Conservation (phyloP, 169 alveolate genomes). For the Plasmodium ovale region DNA sequence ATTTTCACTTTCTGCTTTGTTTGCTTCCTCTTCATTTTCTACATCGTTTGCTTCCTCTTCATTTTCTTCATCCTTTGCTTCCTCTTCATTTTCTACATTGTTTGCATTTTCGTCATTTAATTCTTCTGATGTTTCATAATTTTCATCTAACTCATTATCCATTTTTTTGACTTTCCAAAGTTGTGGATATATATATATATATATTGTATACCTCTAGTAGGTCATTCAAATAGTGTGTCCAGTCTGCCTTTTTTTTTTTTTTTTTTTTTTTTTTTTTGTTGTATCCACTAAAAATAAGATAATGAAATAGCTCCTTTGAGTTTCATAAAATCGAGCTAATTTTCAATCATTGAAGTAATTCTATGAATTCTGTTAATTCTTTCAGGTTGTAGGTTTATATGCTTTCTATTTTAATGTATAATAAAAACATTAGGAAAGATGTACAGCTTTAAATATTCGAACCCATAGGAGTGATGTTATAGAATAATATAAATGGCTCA, state of each 20-base stretch:
- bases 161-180: constrained; percentile 21
- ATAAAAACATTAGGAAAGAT: neutral
- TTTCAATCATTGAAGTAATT: neutral
- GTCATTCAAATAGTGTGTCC: too few species aligned
- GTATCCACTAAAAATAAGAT: neutral
- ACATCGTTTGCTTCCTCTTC: neutral
- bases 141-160: constrained; percentile 30
- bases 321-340: neutral
- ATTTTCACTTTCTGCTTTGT: constrained; percentile 5
- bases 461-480: neutral
- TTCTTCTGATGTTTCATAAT: constrained; percentile 9
- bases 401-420: neutral
- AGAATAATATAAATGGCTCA: too few species aligned
- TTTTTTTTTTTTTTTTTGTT: too few species aligned
- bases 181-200: too few species aligned
- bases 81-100: constrained; percentile 7
- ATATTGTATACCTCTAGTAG: too few species aligned
- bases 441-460: neutral
- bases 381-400: too few species aligned
- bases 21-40: neutral
- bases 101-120: constrained; percentile 1
- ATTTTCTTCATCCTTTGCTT: neutral
- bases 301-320: neutral
- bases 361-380: too few species aligned
- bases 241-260: neutral